phyloP scores from a whole-genome alignment of 768 basidiomycete genomes.

The Udeniomyces megalosporus region DNA sequence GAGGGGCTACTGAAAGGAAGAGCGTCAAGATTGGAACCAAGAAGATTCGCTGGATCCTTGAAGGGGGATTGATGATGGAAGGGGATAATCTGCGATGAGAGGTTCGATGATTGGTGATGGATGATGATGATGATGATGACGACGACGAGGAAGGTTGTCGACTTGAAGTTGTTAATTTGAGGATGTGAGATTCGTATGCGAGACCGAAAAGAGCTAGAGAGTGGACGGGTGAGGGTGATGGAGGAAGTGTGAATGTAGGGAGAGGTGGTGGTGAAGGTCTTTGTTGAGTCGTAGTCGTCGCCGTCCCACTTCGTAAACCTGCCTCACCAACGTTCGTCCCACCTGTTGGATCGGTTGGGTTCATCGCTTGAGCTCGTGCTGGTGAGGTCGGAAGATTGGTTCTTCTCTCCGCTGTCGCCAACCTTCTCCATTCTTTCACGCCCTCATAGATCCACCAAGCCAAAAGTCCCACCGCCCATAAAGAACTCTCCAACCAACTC shows the following conservation, averaged over 20 bases:
- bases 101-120: background rate
- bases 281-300: background rate
- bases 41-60: background rate
- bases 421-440: background rate
- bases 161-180: background rate
- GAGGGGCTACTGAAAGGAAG: background rate
- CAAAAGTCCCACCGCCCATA: background rate
- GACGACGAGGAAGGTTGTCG: background rate
- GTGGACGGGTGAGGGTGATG: background rate
- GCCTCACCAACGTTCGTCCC: too few relatives aligned
- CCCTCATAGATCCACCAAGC: conserved; percentile 8
- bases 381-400: background rate
- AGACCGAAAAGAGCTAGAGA: background rate
- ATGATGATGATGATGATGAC: background rate
- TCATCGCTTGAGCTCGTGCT: background rate
- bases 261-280: background rate
- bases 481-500: background rate
- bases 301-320: too few relatives aligned
- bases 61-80: background rate
- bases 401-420: background rate
- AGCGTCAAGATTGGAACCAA: background rate
- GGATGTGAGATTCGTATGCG: background rate
- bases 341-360: background rate
- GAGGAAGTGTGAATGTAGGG: background rate
- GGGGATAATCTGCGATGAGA: background rate